Evolutionary conservation across 768 basidiomycete species (phyloP).

Genomic region (Suillus fuscotomentosus): DNA sequence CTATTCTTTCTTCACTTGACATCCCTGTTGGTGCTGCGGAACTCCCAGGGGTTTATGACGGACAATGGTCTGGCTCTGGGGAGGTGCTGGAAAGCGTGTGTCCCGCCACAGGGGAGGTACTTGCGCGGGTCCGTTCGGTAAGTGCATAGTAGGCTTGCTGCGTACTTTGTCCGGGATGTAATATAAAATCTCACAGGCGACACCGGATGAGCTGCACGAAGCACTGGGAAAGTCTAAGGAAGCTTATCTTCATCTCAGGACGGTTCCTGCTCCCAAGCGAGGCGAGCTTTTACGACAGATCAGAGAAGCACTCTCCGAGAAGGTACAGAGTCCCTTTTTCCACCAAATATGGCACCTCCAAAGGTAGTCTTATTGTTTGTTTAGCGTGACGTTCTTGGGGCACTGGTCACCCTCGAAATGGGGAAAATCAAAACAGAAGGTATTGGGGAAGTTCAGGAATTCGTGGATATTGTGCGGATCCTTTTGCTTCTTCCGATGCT

Average conservation of each 20-base stretch:
- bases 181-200: constrained; percentile 44
- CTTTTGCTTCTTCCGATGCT: constrained; percentile 1
- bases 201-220: constrained; percentile 67
- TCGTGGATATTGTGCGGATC: constrained; percentile 82
- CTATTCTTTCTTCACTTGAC: constrained; percentile 62
- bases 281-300: constrained; percentile 90
- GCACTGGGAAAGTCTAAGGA: constrained; percentile 70
- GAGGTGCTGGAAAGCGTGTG: constrained; percentile 70
- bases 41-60: constrained; percentile 77
- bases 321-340: constrained; percentile 44
- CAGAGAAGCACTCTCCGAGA: constrained; percentile 72
- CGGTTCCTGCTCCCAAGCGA: constrained; percentile 80
- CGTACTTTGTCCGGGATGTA: constrained; percentile 8
- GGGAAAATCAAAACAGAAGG: constrained; percentile 92
- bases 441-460: constrained; percentile 91
- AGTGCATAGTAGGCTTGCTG: constrained; percentile 21
- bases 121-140: constrained; percentile 74
- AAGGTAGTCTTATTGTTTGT: constrained; percentile 12
- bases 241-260: constrained; percentile 70
- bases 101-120: constrained; percentile 83
- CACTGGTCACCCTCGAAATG: constrained; percentile 85
- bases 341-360: background rate
- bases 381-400: constrained; percentile 76
- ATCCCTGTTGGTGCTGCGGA: constrained; percentile 54
- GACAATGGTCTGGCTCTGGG: constrained; percentile 75